phyloP scores from a whole-genome alignment of 2,329 filamentous ascomycete genomes.

The Colletotrichum eremochloae region DNA sequence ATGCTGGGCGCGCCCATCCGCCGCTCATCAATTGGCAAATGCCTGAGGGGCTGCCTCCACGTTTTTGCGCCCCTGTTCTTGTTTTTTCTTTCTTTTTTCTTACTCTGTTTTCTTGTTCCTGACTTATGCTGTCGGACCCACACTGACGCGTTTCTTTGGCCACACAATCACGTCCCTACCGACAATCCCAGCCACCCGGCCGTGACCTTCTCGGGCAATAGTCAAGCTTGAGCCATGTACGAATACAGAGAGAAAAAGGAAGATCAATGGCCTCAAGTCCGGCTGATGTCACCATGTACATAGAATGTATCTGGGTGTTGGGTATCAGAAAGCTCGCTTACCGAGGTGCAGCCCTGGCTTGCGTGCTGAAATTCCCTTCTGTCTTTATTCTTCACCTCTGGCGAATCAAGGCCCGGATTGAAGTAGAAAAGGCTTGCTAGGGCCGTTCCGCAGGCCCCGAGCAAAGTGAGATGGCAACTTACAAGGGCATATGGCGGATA shows the following conservation, averaged over 20 bases:
- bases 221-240: neutral
- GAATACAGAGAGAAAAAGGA: neutral
- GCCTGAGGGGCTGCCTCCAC: conserved; percentile 33
- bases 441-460: conserved; percentile 36
- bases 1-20: conserved; percentile 17
- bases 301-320: conserved; percentile 5
- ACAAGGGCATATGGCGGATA: conserved; percentile 29
- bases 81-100: conserved; percentile 7
- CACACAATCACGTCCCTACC: conserved; percentile 13
- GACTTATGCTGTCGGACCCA: conserved; percentile 20
- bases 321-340: conserved; percentile 8
- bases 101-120: conserved; percentile 12
- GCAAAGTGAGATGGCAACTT: conserved; percentile 5
- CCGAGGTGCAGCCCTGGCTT: conserved; percentile 2
- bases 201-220: neutral
- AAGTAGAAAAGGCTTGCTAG: conserved; percentile 18
- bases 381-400: conserved; percentile 22
- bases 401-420: conserved; percentile 2
- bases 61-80: conserved; percentile 25
- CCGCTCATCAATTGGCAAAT: conserved; percentile 25
- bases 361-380: neutral
- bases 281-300: conserved; percentile 28
- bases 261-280: conserved; percentile 13
- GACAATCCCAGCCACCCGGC: conserved; percentile 16
- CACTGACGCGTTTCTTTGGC: conserved; percentile 32